Base-by-base conservation (phyloP, 2,329 filamentous ascomycete genomes). In the Cadophora malorum region DNA sequence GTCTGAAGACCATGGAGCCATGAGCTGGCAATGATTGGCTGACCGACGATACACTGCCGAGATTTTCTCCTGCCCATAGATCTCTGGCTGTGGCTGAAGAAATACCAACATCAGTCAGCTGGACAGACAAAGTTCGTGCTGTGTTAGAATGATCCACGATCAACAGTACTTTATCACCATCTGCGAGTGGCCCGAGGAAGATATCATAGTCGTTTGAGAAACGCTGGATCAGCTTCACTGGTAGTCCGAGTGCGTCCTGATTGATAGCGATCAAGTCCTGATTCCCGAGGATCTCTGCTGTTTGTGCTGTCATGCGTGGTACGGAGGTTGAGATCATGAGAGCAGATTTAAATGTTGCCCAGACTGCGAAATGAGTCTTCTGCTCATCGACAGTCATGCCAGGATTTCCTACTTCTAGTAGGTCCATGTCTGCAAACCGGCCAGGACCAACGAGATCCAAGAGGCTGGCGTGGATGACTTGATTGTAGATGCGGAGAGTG, bases 341-440 rank as follows among this genome's bases (percentile, higher is more conserved):
- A n/a, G 33, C 56, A 16, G 56, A 60, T 45, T 60, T 60, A 33
- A 60, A 60, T 14, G 56, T 45, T 16, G 56, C 33, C 56, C 56
- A 60, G 16, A 45, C 56, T 14, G 56, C 56, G 8, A 60, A 60
- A 45, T 60, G 56, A 60, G 56, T 60, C 38, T 60, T 60, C 23
- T 60, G 56, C 23, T 60, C 56, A 19, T 41, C 33, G 7, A 60
- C 56, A 25, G 56, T 60, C 56, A 60, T 60, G 2, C 56, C 56
- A 1, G 56, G 33, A 21, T 60, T 60, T 45, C 56, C 56, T 6
- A 60, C 56, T 45, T 60, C 56, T 1, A 60, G 38, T 16, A 60
- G 28, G 25, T 60, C 56, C 56, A 60, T 60, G 8, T 60, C 56
- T 12, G 56, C 56, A 12, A 45, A 45, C 8, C 23, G 19, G 5